phyloP scores from a whole-genome alignment of 192 early-diverging fungal genomes.

The Coemansia sp. region DNA sequence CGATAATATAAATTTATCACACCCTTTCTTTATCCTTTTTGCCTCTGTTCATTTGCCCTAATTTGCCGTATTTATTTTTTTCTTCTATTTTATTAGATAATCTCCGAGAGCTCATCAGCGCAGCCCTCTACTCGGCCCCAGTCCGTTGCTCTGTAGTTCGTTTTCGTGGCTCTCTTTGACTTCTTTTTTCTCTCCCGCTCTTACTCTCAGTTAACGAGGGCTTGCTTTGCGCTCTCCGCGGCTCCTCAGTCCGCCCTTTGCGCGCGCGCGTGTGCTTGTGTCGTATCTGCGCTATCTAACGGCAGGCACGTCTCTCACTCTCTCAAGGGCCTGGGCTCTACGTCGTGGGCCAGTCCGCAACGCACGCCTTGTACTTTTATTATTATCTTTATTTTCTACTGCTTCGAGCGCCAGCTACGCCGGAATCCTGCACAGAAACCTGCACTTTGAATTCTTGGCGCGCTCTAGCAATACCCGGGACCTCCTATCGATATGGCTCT shows the following conservation, averaged over 20 bases:
- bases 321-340: conserved; percentile 2
- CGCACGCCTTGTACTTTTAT: conserved; percentile 12
- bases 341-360: conserved; percentile 13
- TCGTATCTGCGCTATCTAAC: conserved; percentile 4
- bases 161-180: background rate
- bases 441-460: background rate
- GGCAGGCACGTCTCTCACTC: conserved; percentile 6
- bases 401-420: background rate
- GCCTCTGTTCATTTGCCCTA: background rate
- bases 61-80: background rate
- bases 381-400: background rate
- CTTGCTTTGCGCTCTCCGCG: conserved; percentile 17
- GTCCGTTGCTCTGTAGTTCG: background rate
- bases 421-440: background rate
- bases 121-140: background rate
- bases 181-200: background rate
- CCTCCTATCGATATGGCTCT: conserved; percentile 7
- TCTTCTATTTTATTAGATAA: background rate
- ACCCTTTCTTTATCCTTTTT: background rate
- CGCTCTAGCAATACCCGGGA: conserved; percentile 1
- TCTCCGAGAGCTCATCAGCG: background rate
- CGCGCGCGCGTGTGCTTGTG: background rate
- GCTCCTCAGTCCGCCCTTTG: conserved; percentile 4
- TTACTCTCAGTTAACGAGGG: conserved; percentile 2
- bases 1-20: background rate